A percentile compares a stretch with the other conserved stretches of the same genome.
Conservation (phyloP, 306 rosid genomes). For the cucumber (Cucumis sativus) region DNA sequence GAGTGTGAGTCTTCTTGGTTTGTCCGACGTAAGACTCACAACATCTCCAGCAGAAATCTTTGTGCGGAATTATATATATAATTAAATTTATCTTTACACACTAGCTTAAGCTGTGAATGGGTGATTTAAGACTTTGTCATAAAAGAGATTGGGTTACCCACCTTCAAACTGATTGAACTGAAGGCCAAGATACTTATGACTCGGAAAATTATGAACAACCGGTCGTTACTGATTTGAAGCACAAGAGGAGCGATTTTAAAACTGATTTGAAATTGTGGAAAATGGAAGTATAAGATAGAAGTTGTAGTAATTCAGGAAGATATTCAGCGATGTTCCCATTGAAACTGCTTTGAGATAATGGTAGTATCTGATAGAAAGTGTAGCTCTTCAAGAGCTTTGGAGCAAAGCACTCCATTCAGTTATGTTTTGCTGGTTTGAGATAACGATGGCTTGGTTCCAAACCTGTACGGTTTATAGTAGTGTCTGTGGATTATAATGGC, state of each 20-base stretch:
- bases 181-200: slow-evolving; percentile 44
- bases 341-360: not conserved
- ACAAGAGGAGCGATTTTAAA: slow-evolving; percentile 57
- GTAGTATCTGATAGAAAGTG: not conserved
- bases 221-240: slow-evolving; percentile 58
- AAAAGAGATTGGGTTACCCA: slow-evolving; percentile 32
- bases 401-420: slow-evolving; percentile 51
- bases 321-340: slow-evolving; percentile 52
- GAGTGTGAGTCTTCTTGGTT: no score
- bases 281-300: slow-evolving; percentile 36
- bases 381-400: slow-evolving; percentile 28
- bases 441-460: slow-evolving; percentile 47
- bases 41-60: not conserved
- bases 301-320: slow-evolving; percentile 53
- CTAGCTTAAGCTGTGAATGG: no score
- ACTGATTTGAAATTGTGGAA: slow-evolving; percentile 60
- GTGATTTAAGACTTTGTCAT: slow-evolving; percentile 16
- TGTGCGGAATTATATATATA: no score
- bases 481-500: not conserved
- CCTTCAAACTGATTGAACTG: slow-evolving; percentile 74
- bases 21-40: no score
- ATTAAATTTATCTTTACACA: no score
- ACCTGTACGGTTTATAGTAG: slow-evolving; percentile 28
- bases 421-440: slow-evolving; percentile 42
- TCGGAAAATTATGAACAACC: slow-evolving; percentile 39